These are phyloP conservation scores for Scenedesmus sp. DNA, from an alignment of 163 green algal genomes.

Conservation along the genomic window DNA sequence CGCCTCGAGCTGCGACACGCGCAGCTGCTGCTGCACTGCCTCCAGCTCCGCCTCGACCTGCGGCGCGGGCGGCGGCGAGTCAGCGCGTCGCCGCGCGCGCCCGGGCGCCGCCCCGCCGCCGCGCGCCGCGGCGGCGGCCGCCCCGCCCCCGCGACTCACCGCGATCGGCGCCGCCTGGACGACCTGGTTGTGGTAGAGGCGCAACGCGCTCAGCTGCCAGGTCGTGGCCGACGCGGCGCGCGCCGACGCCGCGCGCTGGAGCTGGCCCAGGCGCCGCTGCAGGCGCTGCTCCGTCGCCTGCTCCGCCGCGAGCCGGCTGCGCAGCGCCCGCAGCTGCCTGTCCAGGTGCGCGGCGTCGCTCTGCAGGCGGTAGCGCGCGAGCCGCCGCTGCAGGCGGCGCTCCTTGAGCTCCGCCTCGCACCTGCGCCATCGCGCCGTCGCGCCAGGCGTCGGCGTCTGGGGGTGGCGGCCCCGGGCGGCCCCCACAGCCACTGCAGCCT, in stretches of 20 bases:
- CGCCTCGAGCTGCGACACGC: conserved; percentile 21
- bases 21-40: conserved; percentile 30
- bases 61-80: no score
- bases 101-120: no score
- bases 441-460: no score
- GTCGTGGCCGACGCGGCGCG: not conserved
- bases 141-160: not conserved
- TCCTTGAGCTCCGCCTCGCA: conserved; percentile 6
- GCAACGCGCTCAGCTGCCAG: conserved; percentile 19
- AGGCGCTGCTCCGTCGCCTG: conserved; percentile 12
- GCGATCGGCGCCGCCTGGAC: not conserved
- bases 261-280: not conserved
- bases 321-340: conserved; percentile 10
- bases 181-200: conserved; percentile 40
- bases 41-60: conserved; percentile 28
- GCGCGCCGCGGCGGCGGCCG: no score
- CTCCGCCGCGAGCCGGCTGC: not conserved
- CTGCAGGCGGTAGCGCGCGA: conserved; percentile 24
- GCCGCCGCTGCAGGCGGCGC: conserved; percentile 1
- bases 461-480: no score
- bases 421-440: not conserved
- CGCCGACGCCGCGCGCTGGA: conserved; percentile 5
- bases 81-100: no score
- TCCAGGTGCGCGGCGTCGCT: conserved; percentile 1
- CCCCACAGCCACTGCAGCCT: not conserved